These are phyloP conservation scores for Tolypocladium cylindrosporum DNA, from an alignment of 2,329 filamentous ascomycete genomes.

Conservation along the genomic window DNA sequence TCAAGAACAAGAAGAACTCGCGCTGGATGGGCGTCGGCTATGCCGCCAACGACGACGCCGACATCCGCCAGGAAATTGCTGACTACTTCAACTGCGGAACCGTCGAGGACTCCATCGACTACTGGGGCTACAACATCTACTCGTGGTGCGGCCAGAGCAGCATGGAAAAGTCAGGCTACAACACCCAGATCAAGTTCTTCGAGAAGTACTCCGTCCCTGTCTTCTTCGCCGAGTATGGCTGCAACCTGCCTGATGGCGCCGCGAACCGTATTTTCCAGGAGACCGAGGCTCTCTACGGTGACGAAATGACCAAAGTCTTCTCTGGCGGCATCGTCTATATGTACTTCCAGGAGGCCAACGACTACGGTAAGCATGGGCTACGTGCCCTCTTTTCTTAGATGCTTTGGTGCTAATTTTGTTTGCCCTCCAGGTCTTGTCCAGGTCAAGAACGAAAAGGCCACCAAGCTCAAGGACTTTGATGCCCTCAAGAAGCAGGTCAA, in stretches of 20 bases:
- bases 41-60: slow-evolving; percentile 84
- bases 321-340: slow-evolving; percentile 98
- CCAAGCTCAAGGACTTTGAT: slow-evolving; percentile 64
- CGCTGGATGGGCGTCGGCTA: slow-evolving; percentile 85
- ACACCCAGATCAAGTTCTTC: slow-evolving; percentile 78
- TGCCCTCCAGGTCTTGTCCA: slow-evolving; percentile 50
- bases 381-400: neutral
- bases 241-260: slow-evolving; percentile 57
- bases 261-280: slow-evolving; percentile 74
- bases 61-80: slow-evolving; percentile 72
- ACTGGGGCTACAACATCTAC: slow-evolving; percentile 99
- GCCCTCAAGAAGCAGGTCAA: slow-evolving; percentile 61
- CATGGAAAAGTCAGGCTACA: slow-evolving; percentile 69
- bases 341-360: slow-evolving; percentile 87
- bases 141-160: slow-evolving; percentile 90
- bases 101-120: slow-evolving; percentile 65
- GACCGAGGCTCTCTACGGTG: slow-evolving; percentile 68
- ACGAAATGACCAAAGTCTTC: slow-evolving; percentile 77
- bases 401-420: slow-evolving; percentile 5
- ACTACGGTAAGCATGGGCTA: slow-evolving; percentile 54
- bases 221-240: slow-evolving; percentile 98
- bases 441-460: slow-evolving; percentile 46
- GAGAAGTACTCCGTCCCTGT: slow-evolving; percentile 80
- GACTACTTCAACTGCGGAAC: slow-evolving; percentile 89
- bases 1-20: slow-evolving; percentile 70